A percentile compares a stretch with the other conserved stretches of the same genome.
These are phyloP conservation scores for Paracamarosporium sp. DNA, from an alignment of 2,329 filamentous ascomycete genomes.

Conservation along the genomic window DNA sequence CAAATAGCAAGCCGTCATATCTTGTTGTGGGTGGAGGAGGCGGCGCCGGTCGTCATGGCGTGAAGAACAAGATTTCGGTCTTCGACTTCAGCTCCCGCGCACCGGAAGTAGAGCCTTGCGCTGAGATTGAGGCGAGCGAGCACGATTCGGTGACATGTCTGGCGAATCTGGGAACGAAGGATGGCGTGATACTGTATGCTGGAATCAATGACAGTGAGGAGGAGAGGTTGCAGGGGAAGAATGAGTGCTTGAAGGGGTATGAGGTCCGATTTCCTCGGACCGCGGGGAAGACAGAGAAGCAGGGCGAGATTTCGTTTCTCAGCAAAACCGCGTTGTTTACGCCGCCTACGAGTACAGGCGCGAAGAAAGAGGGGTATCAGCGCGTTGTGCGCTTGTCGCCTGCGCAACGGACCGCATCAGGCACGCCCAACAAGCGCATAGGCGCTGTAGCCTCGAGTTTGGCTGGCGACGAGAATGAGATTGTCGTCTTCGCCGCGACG, in stretches of 20 bases:
- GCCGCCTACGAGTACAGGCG: conserved; percentile 39
- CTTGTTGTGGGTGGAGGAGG: conserved; percentile 87
- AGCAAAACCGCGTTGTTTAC: conserved; percentile 62
- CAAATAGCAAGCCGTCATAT: conserved; percentile 73
- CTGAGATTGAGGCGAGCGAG: conserved; percentile 80
- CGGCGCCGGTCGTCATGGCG: conserved; percentile 65
- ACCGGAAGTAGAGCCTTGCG: conserved; percentile 63
- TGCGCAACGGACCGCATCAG: conserved; percentile 53
- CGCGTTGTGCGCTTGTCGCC: conserved; percentile 64
- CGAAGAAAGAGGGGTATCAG: conserved; percentile 66
- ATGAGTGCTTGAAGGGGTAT: conserved; percentile 84
- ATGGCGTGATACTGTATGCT: conserved; percentile 66
- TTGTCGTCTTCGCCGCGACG: conserved; percentile 78
- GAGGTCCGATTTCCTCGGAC: conserved; percentile 63
- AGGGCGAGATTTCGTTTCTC: conserved; percentile 52
- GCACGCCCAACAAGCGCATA: conserved; percentile 64
- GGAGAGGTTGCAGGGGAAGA: conserved; percentile 76
- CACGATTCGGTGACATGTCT: conserved; percentile 91
- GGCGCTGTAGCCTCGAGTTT: conserved; percentile 82
- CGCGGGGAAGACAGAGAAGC: conserved; percentile 45
- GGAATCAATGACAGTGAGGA: conserved; percentile 78
- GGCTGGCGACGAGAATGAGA: conserved; percentile 72
- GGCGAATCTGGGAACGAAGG: conserved; percentile 68
- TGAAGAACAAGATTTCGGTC: conserved; percentile 46
- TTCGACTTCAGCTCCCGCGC: conserved; percentile 74